These are phyloP conservation scores for Starmerella floris DNA, from an alignment of 805 yeast species.

Conservation along the genomic window DNA sequence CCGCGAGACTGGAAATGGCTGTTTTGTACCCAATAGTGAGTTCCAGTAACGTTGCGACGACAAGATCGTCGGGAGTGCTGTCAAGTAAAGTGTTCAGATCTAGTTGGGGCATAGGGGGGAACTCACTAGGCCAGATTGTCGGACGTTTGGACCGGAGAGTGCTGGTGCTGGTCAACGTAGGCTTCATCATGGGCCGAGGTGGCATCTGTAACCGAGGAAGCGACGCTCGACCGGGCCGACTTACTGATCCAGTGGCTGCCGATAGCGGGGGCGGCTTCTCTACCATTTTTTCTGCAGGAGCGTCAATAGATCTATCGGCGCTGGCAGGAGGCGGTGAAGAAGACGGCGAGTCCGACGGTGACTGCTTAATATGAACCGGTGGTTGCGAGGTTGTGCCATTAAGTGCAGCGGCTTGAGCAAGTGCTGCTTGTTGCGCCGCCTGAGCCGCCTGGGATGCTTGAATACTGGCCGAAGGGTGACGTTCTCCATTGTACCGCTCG, in stretches of 20 bases:
- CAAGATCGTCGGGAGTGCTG: constrained; percentile 26
- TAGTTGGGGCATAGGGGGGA: constrained; percentile 26
- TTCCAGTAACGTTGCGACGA: constrained; percentile 25
- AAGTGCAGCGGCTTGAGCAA: no score
- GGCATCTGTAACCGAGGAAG: constrained; percentile 15
- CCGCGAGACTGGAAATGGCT: constrained; percentile 16
- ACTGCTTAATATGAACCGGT: no score
- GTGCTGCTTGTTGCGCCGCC: no score
- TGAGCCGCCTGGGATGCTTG: not conserved
- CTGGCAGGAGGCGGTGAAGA: constrained; percentile 13
- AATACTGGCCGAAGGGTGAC: not conserved
- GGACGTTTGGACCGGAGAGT: not conserved
- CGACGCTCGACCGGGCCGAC: constrained; percentile 1
- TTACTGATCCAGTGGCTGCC: not conserved
- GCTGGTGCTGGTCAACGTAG: no score
- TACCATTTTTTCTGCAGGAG: no score
- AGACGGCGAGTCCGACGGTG: not conserved
- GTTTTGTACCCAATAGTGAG: constrained; percentile 25
- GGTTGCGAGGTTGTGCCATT: no score
- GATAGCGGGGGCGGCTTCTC: not conserved
- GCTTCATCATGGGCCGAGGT: constrained; percentile 4
- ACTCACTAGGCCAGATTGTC: constrained; percentile 11
- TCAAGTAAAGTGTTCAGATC: constrained; percentile 29
- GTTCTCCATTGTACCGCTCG: not conserved
- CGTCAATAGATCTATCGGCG: no score